Percentiles rank a stretch among this genome's conserved stretches.
These are phyloP conservation scores for Coemansia sp. DNA, from an alignment of 192 early-diverging fungal species.

Conservation along the genomic window DNA sequence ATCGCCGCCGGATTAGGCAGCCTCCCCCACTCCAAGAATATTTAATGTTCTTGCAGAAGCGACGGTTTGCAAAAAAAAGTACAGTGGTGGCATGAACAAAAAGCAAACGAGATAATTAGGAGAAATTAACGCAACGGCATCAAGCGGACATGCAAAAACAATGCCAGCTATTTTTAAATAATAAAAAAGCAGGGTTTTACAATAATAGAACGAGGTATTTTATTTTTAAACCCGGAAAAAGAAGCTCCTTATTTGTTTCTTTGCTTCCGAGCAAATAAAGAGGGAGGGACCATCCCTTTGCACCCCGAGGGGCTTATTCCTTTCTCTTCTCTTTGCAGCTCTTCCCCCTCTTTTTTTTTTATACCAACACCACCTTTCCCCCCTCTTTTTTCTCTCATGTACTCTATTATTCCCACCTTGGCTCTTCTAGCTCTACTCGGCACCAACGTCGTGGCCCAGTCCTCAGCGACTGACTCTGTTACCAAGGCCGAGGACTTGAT, in stretches of 20 bases:
- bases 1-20: no score
- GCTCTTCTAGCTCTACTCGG: slow-evolving; percentile 6
- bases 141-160: no score
- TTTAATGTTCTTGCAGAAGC: no score
- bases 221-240: not conserved
- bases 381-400: not conserved
- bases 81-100: no score
- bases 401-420: not conserved
- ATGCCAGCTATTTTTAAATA: no score
- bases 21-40: no score
- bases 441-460: not conserved
- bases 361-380: not conserved
- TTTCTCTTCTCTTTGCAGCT: not conserved
- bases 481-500: slow-evolving; percentile 18
- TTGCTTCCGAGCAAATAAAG: not conserved
- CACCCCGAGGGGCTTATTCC: not conserved
- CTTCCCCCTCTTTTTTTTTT: not conserved
- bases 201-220: not conserved
- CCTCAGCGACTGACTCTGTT: no score
- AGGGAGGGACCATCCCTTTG: not conserved
- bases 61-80: no score
- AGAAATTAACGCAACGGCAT: no score
- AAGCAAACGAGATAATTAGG: no score
- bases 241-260: not conserved
- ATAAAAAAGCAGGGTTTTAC: not conserved